These are phyloP conservation scores for Nicotiana rustica DNA, from an alignment of 305 asterid species.

Conservation along the genomic window DNA sequence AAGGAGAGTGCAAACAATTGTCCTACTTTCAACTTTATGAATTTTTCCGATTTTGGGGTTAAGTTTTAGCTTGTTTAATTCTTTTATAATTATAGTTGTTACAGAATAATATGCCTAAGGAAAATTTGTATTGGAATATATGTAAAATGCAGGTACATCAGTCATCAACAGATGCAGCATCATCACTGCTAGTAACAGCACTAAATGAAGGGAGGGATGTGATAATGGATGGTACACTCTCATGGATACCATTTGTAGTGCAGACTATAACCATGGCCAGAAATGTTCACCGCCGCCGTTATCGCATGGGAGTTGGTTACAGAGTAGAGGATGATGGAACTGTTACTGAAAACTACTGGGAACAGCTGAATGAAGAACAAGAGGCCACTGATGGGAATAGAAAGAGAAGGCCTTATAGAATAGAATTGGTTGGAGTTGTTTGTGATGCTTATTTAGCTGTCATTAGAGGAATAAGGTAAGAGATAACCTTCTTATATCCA, in stretches of 20 bases:
- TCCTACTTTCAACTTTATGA: neutral
- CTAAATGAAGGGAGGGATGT: constrained; percentile 98
- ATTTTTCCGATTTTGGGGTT: neutral
- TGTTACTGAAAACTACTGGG: constrained; percentile 90
- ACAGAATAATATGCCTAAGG: neutral
- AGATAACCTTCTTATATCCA: neutral
- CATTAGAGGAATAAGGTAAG: constrained; percentile 86
- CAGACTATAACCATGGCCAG: constrained; percentile 97
- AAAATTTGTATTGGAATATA: neutral
- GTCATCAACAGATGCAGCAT: constrained; percentile 98
- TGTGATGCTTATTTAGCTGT: constrained; percentile 96
- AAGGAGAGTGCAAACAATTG: neutral
- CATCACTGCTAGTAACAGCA: constrained; percentile 96
- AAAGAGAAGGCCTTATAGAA: constrained; percentile 89
- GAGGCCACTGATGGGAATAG: constrained; percentile 60
- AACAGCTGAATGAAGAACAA: constrained; percentile 83
- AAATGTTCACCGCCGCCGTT: constrained; percentile 84
- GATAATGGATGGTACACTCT: constrained; percentile 97
- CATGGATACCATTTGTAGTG: constrained; percentile 93
- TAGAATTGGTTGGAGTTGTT: constrained; percentile 94
- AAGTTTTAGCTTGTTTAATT: neutral
- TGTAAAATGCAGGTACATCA: constrained; percentile 73
- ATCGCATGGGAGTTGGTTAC: constrained; percentile 94
- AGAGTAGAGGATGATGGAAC: constrained; percentile 67
- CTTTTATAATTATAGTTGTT: neutral